Percentiles rank a stretch among this genome's conserved stretches.
These are phyloP conservation scores for Collybia sordida DNA, from an alignment of 768 basidiomycete species.

Conservation along the genomic window DNA sequence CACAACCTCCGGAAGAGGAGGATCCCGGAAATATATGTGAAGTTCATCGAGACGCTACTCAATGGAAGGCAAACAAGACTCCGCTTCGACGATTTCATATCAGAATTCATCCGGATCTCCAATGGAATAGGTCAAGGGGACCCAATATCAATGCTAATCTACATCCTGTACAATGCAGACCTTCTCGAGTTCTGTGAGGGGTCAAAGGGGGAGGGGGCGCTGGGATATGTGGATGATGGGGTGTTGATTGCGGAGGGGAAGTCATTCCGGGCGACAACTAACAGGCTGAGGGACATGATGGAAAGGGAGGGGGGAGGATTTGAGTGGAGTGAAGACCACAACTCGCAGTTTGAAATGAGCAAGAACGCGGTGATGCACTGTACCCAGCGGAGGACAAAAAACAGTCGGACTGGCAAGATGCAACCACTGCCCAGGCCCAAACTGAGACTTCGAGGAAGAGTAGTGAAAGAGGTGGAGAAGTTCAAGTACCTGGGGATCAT, in stretches of 20 bases:
- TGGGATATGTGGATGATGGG: conserved; percentile 4
- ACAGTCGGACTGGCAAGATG: background rate
- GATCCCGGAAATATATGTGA: too few relatives aligned
- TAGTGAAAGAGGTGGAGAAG: conserved; percentile 6
- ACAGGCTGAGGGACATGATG: conserved; percentile 1
- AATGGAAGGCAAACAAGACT: background rate
- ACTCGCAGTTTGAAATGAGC: conserved; percentile 17
- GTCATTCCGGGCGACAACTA: background rate
- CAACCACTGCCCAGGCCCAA: conserved; percentile 1
- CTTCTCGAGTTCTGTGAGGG: conserved; percentile 15
- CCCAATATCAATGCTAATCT: conserved; percentile 19
- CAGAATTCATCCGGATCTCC: background rate
- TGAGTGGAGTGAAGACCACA: conserved; percentile 17
- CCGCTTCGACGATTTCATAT: background rate
- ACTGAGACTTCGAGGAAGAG: conserved; percentile 2
- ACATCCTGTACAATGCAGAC: conserved; percentile 24
- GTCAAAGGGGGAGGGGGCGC: background rate
- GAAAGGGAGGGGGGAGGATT: conserved; percentile 11
- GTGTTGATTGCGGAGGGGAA: conserved; percentile 1
- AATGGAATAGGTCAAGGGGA: conserved; percentile 23
- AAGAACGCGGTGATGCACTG: conserved; percentile 20
- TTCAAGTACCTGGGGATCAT: conserved; percentile 29
- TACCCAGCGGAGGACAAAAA: background rate
- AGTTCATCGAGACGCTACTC: background rate
- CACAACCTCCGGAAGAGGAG: too few relatives aligned